Evolutionary conservation across 2,329 filamentous ascomycete genomes (phyloP).

Genomic region (Pyricularia pennisetigena): DNA sequence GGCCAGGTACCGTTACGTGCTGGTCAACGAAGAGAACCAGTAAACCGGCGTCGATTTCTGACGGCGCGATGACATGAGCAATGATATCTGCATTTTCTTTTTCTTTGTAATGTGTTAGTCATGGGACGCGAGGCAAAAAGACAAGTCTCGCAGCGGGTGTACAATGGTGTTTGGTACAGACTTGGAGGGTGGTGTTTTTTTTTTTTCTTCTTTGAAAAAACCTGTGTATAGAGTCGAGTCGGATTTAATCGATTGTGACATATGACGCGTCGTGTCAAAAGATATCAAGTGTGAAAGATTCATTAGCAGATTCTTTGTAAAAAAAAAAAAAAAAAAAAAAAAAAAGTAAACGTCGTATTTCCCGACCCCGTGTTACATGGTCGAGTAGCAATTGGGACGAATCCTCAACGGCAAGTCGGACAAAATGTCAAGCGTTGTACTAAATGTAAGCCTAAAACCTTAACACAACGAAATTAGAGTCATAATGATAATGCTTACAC

Average conservation of each 20-base stretch:
- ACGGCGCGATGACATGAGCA: not conserved
- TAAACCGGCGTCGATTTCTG: not conserved
- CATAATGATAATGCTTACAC: too few species aligned
- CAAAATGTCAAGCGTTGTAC: too few species aligned
- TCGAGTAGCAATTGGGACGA: too few species aligned
- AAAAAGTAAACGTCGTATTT: too few species aligned
- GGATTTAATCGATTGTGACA: not conserved
- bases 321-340: too few species aligned
- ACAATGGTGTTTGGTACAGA: not conserved
- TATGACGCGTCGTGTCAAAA: not conserved
- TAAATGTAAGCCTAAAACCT: too few species aligned
- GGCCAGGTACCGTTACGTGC: constrained; percentile 38
- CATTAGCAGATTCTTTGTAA: too few species aligned
- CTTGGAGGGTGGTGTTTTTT: not conserved
- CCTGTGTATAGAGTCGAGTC: not conserved
- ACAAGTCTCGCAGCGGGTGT: not conserved
- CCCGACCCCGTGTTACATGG: too few species aligned
- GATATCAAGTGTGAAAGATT: not conserved
- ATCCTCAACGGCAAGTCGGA: too few species aligned
- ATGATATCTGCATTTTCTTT: not conserved
- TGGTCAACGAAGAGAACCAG: constrained; percentile 24
- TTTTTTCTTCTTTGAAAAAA: too few species aligned
- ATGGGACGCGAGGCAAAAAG: not conserved
- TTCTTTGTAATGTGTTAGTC: not conserved
- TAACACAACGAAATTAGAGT: too few species aligned